phyloP scores from a whole-genome alignment of 768 basidiomycete species.

The Nevesoporus exiguus region DNA sequence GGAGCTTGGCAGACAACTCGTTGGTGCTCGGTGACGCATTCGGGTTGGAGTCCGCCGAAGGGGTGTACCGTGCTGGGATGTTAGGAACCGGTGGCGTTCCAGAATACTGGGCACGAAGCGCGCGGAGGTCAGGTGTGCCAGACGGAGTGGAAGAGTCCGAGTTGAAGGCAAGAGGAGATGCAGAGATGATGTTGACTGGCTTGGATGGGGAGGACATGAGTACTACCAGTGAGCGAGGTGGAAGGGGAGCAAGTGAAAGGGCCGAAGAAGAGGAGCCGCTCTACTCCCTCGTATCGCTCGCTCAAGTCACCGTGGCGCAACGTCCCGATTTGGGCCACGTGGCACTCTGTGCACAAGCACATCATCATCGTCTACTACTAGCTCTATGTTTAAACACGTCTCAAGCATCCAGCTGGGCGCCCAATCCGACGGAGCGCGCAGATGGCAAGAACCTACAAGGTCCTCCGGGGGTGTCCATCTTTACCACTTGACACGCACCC shows the following conservation, averaged over 20 bases:
- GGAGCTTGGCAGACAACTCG: constrained; percentile 15
- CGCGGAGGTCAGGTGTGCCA: constrained; percentile 63
- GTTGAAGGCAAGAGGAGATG: constrained; percentile 9
- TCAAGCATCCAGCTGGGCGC: too few relatives aligned
- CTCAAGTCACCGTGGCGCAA: background rate
- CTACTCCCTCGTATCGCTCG: background rate
- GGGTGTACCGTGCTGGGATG: constrained; percentile 57
- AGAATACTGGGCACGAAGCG: constrained; percentile 64
- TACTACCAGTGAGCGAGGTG: background rate
- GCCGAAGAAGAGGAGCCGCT: background rate
- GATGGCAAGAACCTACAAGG: too few relatives aligned
- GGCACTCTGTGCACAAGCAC: too few relatives aligned
- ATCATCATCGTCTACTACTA: too few relatives aligned
- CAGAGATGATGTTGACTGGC: constrained; percentile 47
- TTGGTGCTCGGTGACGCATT: constrained; percentile 7
- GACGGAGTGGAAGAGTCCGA: constrained; percentile 34
- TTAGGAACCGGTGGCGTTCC: constrained; percentile 50
- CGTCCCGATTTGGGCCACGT: background rate
- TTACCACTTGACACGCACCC: too few relatives aligned
- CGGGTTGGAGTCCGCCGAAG: constrained; percentile 27
- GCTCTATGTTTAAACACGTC: too few relatives aligned
- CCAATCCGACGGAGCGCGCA: too few relatives aligned
- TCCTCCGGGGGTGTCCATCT: too few relatives aligned
- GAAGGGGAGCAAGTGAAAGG: background rate
- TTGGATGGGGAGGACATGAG: constrained; percentile 54